Evolutionary conservation across 192 early-diverging fungal species (phyloP), one percentile per base, ranked within the genome.

Genomic region (Gigaspora rosea): DNA sequence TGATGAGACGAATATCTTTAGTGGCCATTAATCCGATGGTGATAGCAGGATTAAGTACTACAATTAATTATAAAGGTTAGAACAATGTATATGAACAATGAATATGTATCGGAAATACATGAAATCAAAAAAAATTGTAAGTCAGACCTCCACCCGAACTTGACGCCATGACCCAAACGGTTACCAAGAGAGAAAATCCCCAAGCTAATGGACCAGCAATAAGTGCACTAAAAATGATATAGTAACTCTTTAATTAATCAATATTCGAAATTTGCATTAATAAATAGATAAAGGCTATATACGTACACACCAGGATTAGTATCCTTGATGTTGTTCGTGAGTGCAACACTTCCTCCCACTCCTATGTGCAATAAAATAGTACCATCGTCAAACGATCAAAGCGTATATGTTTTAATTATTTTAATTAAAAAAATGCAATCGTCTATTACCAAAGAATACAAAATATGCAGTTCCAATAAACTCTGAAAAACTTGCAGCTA

Each of bases 391-490:
- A 41, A 16, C 36, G 36, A 9, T 15, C 13, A 35, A 64, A 64
- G 15, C 6, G 32, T 33, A 15, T 64, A 62, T 27, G 32, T 22
- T 20, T 22, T 32, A 62, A 32, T 62, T 32, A 11, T 62, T 22
- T 22, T 61, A 61, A 22, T 10, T 22, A 18, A 12, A 22, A 62
- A 62, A 10, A 62, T 12, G 9, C 11, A 32, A 22, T 20, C n/a
- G 6, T n/a, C 16, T n/a, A 63, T 63, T 66, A 47, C 64, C 64
- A 16, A 66, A 47, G n/a, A 66, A 66, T 48, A 66, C 3, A 18
- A 66, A 66, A 47, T 66, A 46, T 4, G 64, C 32, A n/a, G 64
- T 66, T 48, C 64, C 64, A 66, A 66, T 46, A n/a, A 66, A 66
- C 18, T 47, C 64, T 36, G 18, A 41, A 56, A 56, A n/a, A 56